Evolutionary conservation across 2,329 filamentous ascomycete genomes (phyloP).

Genomic region (Trichoderma sp.): DNA sequence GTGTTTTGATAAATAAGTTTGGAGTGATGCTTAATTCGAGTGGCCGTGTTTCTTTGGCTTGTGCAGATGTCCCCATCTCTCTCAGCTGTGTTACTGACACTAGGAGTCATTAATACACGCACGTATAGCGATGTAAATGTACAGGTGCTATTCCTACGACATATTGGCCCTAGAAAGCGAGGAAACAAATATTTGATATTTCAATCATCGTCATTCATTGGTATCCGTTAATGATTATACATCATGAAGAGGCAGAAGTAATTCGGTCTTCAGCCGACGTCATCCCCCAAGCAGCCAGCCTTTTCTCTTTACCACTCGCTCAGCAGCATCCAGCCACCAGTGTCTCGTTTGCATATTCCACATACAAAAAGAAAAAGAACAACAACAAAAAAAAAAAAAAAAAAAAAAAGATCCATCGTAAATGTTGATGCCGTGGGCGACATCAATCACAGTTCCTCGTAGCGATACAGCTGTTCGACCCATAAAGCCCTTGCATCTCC

Average conservation of each 20-base stretch:
- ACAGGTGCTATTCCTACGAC: too few species aligned
- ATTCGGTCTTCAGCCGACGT: neutral
- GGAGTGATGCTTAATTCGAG: neutral
- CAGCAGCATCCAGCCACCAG: neutral
- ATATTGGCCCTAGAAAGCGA: neutral
- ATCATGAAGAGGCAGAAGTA: neutral
- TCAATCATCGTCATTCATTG: neutral
- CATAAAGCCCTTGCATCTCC: constrained; percentile 31
- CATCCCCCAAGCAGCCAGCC: neutral
- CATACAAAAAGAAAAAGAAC: neutral
- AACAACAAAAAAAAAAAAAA: neutral
- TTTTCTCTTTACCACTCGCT: neutral
- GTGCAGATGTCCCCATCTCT: neutral
- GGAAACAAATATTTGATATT: neutral
- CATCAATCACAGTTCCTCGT: constrained; percentile 56
- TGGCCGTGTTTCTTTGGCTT: neutral
- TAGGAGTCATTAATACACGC: too few species aligned
- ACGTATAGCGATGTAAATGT: too few species aligned
- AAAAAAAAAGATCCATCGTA: neutral
- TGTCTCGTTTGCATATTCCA: neutral
- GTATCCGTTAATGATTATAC: neutral
- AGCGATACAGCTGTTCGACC: constrained; percentile 73
- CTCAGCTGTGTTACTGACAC: neutral
- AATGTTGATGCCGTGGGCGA: neutral
- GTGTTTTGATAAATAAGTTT: neutral